Base-by-base conservation (phyloP, 768 basidiomycete species). In the Mrakia blollopis region DNA sequence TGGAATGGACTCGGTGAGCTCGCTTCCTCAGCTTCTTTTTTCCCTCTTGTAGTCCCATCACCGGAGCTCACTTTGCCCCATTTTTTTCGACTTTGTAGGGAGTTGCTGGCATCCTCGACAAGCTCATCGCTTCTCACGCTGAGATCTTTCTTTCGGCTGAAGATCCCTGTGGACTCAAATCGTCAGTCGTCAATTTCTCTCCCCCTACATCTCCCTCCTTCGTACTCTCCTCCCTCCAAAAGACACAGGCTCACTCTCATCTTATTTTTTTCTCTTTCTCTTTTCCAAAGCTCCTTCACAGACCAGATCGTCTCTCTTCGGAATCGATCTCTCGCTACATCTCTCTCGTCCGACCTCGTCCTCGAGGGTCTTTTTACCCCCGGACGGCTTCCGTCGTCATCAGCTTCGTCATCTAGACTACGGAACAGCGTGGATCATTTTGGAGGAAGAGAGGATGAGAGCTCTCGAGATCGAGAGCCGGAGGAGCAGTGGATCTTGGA, bases 401-500 rank as follows among this genome's bases (percentile, higher is more conserved):
- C 47, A 4, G 18, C 47, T 7, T 50, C 44, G 14, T 47, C 47
- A 14, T 2, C 16, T 3, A 50, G 47, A 50, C 47, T 50, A 18
- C 47, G 47, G 13, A 50, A 50, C 47, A 50, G 47, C 18, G 47
- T 21, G 14, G 16, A 50, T 50, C 18, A 50, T 14, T 50, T 50
- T 7, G 47, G 14, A 18, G 47, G 47, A n/a, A n/a, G n/a, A 50
- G 47, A 50, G 2, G 60, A 28, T 61, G 60, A 9, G 23, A 32
- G 9, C n/a, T 11, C 14, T n/a, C 3, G 60, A 21, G 11, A n/a
- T n/a, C 14, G 32, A n/a, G 32, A 28, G 60, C n/a, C 60, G 10
- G 60, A 61, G 60, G 60, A 28, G 60, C 60, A 61, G 60, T 61
- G 60, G 60, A 61, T 61, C n/a, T 21, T 61, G 60, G 60, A 61